phyloP scores from a whole-genome alignment of 2,329 filamentous ascomycete genomes.

The Paecilomyces niveus region DNA sequence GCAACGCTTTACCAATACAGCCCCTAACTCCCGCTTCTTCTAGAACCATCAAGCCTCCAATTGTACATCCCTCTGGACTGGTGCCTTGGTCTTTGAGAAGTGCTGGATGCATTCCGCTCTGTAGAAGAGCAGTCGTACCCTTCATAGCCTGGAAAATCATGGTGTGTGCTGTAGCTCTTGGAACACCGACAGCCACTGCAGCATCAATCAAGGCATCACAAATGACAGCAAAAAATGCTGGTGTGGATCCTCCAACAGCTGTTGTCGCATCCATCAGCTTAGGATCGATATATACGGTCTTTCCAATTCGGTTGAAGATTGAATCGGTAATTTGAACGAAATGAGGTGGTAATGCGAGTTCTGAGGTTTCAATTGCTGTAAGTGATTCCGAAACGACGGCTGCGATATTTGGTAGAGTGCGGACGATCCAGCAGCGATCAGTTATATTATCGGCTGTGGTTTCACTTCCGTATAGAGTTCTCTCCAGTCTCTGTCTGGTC shows the following conservation, averaged over 20 bases:
- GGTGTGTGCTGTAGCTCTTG: neutral
- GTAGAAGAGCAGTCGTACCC: slow-evolving; percentile 1
- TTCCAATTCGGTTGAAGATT: slow-evolving; percentile 1
- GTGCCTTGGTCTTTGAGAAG: slow-evolving; percentile 3
- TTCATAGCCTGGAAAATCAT: slow-evolving; percentile 4
- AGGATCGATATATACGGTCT: slow-evolving; percentile 1
- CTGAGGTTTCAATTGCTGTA: slow-evolving; percentile 1
- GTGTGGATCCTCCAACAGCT: slow-evolving; percentile 2
- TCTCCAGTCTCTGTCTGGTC: neutral
- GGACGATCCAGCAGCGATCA: neutral
- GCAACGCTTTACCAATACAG: neutral
- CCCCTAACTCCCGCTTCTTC: slow-evolving; percentile 2
- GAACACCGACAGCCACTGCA: slow-evolving; percentile 2
- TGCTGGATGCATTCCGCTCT: slow-evolving; percentile 2
- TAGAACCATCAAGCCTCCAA: slow-evolving; percentile 2
- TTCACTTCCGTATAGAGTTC: neutral
- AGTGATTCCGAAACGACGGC: slow-evolving; percentile 1
- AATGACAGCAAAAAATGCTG: slow-evolving; percentile 2
- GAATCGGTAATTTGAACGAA: neutral
- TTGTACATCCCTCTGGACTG: slow-evolving; percentile 2
- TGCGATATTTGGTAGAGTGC: slow-evolving; percentile 3
- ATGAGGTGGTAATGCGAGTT: neutral
- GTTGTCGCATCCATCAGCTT: slow-evolving; percentile 1
- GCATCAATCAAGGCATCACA: slow-evolving; percentile 3
- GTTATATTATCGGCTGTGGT: neutral